Evolutionary conservation across 2,329 filamentous ascomycete genomes (phyloP).

Genomic region (Penicillium sp.): DNA sequence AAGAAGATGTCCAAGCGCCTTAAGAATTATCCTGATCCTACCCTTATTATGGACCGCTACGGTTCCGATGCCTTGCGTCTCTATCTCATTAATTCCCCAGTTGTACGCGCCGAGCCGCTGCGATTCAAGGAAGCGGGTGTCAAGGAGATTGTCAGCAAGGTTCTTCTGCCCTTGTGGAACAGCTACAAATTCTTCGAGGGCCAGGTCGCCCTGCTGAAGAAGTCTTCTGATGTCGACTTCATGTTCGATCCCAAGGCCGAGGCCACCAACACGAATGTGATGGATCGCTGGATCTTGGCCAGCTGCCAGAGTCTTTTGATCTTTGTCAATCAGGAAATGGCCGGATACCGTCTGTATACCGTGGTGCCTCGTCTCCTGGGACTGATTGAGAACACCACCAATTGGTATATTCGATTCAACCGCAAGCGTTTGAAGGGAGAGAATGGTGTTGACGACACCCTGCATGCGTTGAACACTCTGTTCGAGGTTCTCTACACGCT

Average conservation of each 20-base stretch:
- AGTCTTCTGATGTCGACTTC: slow-evolving; percentile 71
- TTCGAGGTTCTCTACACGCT: slow-evolving; percentile 91
- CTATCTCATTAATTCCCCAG: slow-evolving; percentile 96
- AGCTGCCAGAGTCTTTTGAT: slow-evolving; percentile 84
- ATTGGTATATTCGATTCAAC: slow-evolving; percentile 98
- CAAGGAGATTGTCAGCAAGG: slow-evolving; percentile 90
- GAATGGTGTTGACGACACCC: slow-evolving; percentile 75
- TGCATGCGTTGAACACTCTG: slow-evolving; percentile 85
- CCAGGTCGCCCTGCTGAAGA: slow-evolving; percentile 79
- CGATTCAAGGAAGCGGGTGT: slow-evolving; percentile 88
- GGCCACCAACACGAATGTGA: slow-evolving; percentile 76
- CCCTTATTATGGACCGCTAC: slow-evolving; percentile 75
- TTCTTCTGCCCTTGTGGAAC: slow-evolving; percentile 88
- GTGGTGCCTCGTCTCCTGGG: slow-evolving; percentile 78
- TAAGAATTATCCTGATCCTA: slow-evolving; percentile 92
- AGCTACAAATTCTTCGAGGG: slow-evolving; percentile 95
- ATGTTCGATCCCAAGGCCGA: slow-evolving; percentile 71
- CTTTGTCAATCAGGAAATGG: slow-evolving; percentile 91
- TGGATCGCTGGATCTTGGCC: slow-evolving; percentile 93
- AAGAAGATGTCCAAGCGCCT: slow-evolving; percentile 99
- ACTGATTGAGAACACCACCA: slow-evolving; percentile 92
- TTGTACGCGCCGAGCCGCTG: slow-evolving; percentile 83
- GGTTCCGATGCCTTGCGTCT: slow-evolving; percentile 87
- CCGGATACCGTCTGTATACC: slow-evolving; percentile 74
- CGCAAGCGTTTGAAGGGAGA: slow-evolving; percentile 85